These are phyloP conservation scores for Beauveria bassiana DNA, from an alignment of 2,329 filamentous ascomycete genomes.

Conservation along the genomic window DNA sequence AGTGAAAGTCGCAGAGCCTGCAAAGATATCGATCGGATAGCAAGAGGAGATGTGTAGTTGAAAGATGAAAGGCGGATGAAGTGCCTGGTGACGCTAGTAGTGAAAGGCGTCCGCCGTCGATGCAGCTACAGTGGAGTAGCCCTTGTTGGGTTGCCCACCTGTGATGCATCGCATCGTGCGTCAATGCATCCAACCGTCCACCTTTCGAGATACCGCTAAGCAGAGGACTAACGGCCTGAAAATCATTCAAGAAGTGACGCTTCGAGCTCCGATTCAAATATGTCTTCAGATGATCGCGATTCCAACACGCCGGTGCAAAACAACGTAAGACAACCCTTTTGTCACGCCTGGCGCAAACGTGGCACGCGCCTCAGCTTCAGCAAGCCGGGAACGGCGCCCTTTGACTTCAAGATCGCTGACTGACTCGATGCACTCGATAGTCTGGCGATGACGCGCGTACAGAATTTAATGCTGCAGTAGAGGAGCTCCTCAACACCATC, in stretches of 20 bases:
- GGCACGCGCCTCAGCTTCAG: not conserved
- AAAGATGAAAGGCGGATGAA: not conserved
- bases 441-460: constrained; percentile 39
- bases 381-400: not conserved
- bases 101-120: not conserved
- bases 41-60: not conserved
- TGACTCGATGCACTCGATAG: not conserved
- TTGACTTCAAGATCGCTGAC: not conserved
- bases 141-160: not conserved
- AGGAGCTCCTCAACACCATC: constrained; percentile 77
- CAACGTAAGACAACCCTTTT: constrained; percentile 24
- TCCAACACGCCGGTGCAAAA: constrained; percentile 24
- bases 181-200: constrained; percentile 1
- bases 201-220: not conserved
- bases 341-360: not conserved
- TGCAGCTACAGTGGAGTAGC: constrained; percentile 6
- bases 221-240: not conserved
- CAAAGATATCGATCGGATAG: not conserved
- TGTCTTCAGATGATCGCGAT: constrained; percentile 32
- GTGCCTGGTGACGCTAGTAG: not conserved
- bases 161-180: not conserved
- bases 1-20: not conserved
- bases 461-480: constrained; percentile 71
- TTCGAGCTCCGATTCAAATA: constrained; percentile 13
- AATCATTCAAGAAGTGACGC: not conserved